A percentile compares a stretch with the other conserved stretches of the same genome.
Evolutionary conservation across 768 basidiomycete species (phyloP).

Genomic region (Hortiboletus flavorubellus): DNA sequence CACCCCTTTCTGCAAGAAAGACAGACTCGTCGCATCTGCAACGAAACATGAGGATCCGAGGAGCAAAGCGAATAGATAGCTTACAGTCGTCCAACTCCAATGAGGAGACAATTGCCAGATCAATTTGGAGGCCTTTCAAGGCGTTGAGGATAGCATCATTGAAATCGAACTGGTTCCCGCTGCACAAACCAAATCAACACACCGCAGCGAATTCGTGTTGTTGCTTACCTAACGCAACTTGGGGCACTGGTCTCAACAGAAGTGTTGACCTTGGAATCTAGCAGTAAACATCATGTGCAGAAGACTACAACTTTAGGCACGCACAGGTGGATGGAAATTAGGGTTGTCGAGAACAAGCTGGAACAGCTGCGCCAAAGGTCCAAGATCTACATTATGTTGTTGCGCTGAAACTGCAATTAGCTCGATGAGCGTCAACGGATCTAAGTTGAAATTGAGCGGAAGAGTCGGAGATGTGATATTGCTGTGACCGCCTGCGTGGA

Average conservation of each 20-base stretch:
- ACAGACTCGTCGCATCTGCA: slow-evolving; percentile 51
- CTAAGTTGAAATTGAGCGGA: slow-evolving; percentile 61
- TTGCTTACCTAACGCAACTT: slow-evolving; percentile 54
- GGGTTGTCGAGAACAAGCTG: slow-evolving; percentile 51
- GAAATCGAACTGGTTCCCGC: slow-evolving; percentile 65
- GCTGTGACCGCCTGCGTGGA: slow-evolving; percentile 57
- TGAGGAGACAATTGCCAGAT: slow-evolving; percentile 50
- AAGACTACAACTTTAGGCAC: background rate
- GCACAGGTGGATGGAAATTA: slow-evolving; percentile 48
- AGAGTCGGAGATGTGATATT: slow-evolving; percentile 54
- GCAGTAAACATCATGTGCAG: background rate
- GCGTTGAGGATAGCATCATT: slow-evolving; percentile 59
- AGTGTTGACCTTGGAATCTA: slow-evolving; percentile 44
- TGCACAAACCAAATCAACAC: slow-evolving; percentile 24
- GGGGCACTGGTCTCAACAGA: slow-evolving; percentile 50
- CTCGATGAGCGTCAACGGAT: slow-evolving; percentile 59
- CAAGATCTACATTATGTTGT: slow-evolving; percentile 56
- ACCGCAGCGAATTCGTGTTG: background rate
- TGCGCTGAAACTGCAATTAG: slow-evolving; percentile 50
- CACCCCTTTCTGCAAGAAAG: slow-evolving; percentile 56
- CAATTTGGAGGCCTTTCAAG: slow-evolving; percentile 55
- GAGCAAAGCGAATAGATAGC: slow-evolving; percentile 12
- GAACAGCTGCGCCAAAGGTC: slow-evolving; percentile 54
- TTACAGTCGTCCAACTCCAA: slow-evolving; percentile 67
- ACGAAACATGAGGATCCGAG: slow-evolving; percentile 1